Evolutionary conservation across 2,329 filamentous ascomycete genomes (phyloP).

Genomic region (Aspergillus viridinutans): DNA sequence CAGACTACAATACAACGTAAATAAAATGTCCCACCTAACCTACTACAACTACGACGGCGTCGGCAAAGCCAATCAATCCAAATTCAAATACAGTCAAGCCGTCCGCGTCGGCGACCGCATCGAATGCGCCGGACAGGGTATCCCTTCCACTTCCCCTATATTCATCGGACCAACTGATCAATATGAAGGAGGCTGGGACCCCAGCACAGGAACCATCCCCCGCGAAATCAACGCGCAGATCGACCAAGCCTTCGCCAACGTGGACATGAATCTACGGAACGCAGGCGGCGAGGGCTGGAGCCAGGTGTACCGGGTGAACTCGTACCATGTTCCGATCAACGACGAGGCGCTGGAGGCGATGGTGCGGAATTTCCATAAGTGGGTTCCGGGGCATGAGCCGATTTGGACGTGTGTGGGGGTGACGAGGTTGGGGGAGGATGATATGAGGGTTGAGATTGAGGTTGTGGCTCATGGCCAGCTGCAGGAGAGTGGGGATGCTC

Average conservation of each 20-base stretch:
- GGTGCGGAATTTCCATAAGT: constrained; percentile 47
- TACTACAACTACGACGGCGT: constrained; percentile 39
- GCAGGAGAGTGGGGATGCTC: too few relatives aligned
- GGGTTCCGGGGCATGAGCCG: constrained; percentile 51
- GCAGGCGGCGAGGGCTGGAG: constrained; percentile 49
- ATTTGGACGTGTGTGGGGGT: constrained; percentile 55
- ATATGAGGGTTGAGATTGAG: constrained; percentile 59
- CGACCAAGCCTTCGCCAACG: constrained; percentile 54
- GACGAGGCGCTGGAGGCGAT: constrained; percentile 39
- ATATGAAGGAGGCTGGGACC: constrained; percentile 33
- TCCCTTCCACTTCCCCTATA: background rate
- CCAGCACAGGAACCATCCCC: constrained; percentile 17
- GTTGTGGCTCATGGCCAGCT: constrained; percentile 43
- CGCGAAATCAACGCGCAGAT: constrained; percentile 45
- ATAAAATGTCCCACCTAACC: constrained; percentile 33
- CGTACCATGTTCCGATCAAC: constrained; percentile 45
- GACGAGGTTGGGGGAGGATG: constrained; percentile 41
- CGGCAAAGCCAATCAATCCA: constrained; percentile 33
- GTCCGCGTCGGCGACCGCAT: constrained; percentile 49
- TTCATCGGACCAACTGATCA: background rate
- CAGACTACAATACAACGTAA: background rate
- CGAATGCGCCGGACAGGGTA: constrained; percentile 34
- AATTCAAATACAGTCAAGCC: constrained; percentile 45
- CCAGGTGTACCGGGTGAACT: constrained; percentile 50
- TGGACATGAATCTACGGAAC: constrained; percentile 48